Base-by-base conservation (phyloP, 2,329 filamentous ascomycete genomes). In the Cadophora sp. region DNA sequence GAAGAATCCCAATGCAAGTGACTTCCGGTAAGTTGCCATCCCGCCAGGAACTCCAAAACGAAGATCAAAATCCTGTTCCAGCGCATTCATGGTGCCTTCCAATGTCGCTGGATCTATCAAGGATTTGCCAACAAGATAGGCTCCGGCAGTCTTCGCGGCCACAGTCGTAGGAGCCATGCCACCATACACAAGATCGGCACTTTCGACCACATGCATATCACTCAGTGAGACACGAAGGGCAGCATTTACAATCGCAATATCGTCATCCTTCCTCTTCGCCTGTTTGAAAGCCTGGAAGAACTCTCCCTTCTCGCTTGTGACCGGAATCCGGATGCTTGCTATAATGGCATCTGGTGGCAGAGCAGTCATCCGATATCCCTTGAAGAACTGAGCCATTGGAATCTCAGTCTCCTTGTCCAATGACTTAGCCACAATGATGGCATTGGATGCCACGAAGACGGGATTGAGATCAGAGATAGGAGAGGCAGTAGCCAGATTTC, bases 381-480 rank as follows among this genome's bases (percentile, higher is more conserved):
- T 95, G 84, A 98, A 99, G 79, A 98, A 98, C 3, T 91, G 85
- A 0, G 89, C 86, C 92, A 98, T 97, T 2, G 93, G 93, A n/a
- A 98, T 93, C 71, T 97, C 91, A 0, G 85, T 92, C 66, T 92
- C 92, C 72, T 90, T 85, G 0, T 85, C 85, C 4, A 91, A 81
- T 0, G 92, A 94, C 77, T 92, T 96, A 4, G 94, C 93, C 24
- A 97, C 84, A 4, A 98, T 80, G 0, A 91, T 89, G 1, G 93
- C 91, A 72, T 95, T 93, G 0, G 93, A 91, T 3, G 93, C 94
- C 78, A 97, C 92, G 62, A 99, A 90, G 0, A 97, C 93, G 0
- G 96, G 96, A 76, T 98, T 99, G 55, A 99, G 81, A 82, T 99
- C 95, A 0, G 94, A 97, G 58, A 98, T 98, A 0, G 95, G 95